Conservation (phyloP, 1,284 basidiomycete species). For the Sutorius eximius region DNA sequence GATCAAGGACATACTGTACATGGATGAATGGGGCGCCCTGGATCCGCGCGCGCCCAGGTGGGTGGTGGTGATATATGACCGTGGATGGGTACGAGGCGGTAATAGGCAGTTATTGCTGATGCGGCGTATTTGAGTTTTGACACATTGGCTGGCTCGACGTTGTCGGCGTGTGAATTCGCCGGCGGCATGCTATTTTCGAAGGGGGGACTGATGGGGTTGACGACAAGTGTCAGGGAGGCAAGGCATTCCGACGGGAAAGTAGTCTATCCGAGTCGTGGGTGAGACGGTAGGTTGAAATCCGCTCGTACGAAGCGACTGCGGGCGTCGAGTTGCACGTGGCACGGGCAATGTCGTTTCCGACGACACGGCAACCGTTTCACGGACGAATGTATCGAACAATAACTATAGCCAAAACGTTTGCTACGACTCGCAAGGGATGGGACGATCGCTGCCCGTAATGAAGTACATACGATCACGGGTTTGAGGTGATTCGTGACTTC, state of each 20-base stretch:
- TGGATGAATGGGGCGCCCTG: not conserved
- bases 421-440: not conserved
- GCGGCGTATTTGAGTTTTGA: not conserved
- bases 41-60: not conserved
- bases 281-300: no score
- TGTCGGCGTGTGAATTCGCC: conserved; percentile 16
- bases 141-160: conserved; percentile 1
- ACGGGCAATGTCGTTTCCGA: not conserved
- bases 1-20: not conserved
- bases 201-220: not conserved
- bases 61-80: conserved; percentile 5
- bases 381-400: conserved; percentile 14
- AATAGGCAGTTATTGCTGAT: not conserved
- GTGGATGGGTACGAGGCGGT: not conserved
- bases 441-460: conserved; percentile 17
- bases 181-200: not conserved
- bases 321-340: not conserved
- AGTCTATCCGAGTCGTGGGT: not conserved
- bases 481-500: conserved; percentile 8
- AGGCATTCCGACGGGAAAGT: not conserved
- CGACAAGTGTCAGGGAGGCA: not conserved
- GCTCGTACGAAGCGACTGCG: not conserved
- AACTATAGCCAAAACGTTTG: not conserved
- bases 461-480: not conserved
- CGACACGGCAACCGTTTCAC: conserved; percentile 2